These are phyloP conservation scores for Candida tibetensis DNA, from an alignment of 805 yeast species.

Conservation along the genomic window DNA sequence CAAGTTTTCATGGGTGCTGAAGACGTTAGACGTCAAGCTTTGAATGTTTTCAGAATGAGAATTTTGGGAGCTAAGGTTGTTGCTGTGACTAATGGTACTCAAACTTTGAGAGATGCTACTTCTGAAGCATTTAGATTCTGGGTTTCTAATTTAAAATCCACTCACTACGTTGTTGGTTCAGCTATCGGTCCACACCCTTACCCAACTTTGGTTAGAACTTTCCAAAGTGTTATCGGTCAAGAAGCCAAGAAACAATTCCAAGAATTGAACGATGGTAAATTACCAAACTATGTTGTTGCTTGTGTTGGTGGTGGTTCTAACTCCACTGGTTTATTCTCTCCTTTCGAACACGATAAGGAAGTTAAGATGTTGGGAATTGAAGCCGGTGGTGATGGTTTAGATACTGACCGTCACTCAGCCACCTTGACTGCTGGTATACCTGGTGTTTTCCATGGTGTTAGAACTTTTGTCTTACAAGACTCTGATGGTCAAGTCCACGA, in stretches of 20 bases:
- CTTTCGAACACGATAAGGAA: constrained; percentile 76
- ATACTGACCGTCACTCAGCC: constrained; percentile 88
- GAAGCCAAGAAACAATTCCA: constrained; percentile 92
- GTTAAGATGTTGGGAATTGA: constrained; percentile 91
- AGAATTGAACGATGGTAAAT: constrained; percentile 69
- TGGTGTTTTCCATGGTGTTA: constrained; percentile 98
- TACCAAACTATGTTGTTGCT: constrained; percentile 94
- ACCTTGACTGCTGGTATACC: constrained; percentile 92
- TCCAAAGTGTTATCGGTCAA: constrained; percentile 94
- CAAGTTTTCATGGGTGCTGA: constrained; percentile 99
- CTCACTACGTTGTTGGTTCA: constrained; percentile 96
- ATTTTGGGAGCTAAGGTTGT: constrained; percentile 94
- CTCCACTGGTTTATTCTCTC: constrained; percentile 93
- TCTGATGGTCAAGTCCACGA: constrained; percentile 95
- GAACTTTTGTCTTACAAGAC: constrained; percentile 88
- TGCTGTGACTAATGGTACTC: constrained; percentile 91
- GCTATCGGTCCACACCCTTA: constrained; percentile 99
- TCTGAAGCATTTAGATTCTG: constrained; percentile 94
- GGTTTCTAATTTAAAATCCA: constrained; percentile 82
- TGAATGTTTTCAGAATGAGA: constrained; percentile 96
- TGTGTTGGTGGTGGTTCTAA: constrained; percentile 99
- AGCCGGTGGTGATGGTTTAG: constrained; percentile 98
- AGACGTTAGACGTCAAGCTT: constrained; percentile 97
- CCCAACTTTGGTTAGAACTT: constrained; percentile 96
- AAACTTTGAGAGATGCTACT: constrained; percentile 96